These are phyloP conservation scores for Fistulinella prunicolor DNA, from an alignment of 768 basidiomycete species.

Conservation along the genomic window DNA sequence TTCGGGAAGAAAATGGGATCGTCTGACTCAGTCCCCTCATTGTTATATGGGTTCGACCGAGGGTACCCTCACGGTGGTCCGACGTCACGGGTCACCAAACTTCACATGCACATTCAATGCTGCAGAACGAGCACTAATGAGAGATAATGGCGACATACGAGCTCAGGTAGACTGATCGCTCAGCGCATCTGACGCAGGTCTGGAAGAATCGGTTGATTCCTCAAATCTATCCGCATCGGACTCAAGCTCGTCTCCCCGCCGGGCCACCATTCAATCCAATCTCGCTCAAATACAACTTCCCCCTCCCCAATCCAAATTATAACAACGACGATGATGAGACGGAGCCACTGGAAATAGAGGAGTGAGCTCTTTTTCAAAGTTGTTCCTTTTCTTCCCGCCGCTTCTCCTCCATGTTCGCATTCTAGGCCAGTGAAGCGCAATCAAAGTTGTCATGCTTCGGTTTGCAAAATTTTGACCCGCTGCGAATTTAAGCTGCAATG, in stretches of 20 bases:
- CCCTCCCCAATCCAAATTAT: constrained; percentile 38
- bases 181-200: constrained; percentile 46
- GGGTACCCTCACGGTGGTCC: not conserved
- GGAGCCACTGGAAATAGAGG: too few relatives aligned
- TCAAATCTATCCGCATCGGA: constrained; percentile 51
- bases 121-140: too few relatives aligned
- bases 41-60: constrained; percentile 2
- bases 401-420: too few relatives aligned
- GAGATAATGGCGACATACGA: not conserved
- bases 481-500: too few relatives aligned
- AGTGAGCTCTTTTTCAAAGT: too few relatives aligned
- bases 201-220: constrained; percentile 46
- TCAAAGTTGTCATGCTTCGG: too few relatives aligned
- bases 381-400: too few relatives aligned
- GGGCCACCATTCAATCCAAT: constrained; percentile 19
- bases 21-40: not conserved
- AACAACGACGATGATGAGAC: not conserved
- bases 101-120: too few relatives aligned
- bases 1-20: not conserved
- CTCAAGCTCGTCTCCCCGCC: constrained; percentile 42
- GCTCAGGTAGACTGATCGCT: not conserved
- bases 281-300: constrained; percentile 48
- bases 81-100: not conserved
- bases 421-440: too few relatives aligned
- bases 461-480: too few relatives aligned